A percentile compares a stretch with the other conserved stretches of the same genome.
Conservation (phyloP, 2,329 filamentous ascomycete genomes). For the Trichoderma aggressivum region DNA sequence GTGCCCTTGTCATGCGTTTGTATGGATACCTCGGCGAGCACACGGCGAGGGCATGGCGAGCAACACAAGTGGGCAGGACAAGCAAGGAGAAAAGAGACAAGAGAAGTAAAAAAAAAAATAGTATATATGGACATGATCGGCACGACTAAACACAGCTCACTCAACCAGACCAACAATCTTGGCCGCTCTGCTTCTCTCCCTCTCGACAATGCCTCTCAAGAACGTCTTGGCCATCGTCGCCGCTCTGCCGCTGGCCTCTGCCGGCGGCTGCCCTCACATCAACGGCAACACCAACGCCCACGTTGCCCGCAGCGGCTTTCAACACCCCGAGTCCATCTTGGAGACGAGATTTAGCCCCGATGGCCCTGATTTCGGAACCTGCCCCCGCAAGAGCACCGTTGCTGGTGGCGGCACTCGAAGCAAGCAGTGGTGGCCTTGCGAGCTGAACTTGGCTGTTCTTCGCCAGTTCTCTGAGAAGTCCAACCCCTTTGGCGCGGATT, state of each 20-base stretch:
- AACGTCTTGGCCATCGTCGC: constrained; percentile 17
- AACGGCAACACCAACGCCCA: constrained; percentile 9
- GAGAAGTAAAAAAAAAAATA: not conserved
- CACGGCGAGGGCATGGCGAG: not conserved
- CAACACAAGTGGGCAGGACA: not conserved
- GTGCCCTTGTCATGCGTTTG: not conserved
- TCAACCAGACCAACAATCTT: not conserved
- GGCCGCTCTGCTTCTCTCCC: not conserved
- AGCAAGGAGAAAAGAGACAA: not conserved
- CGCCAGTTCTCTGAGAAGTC: constrained; percentile 63
- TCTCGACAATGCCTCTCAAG: constrained; percentile 17
- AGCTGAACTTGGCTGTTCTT: constrained; percentile 65
- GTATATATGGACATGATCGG: constrained; percentile 13
- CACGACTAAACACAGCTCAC: not conserved
- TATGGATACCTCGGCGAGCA: not conserved
- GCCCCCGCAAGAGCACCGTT: constrained; percentile 32
- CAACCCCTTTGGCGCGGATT: constrained; percentile 62
- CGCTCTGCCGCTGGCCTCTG: constrained; percentile 19
- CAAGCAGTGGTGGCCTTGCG: constrained; percentile 70
- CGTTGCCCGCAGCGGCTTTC: not conserved
- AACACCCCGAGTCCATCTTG: constrained; percentile 14
- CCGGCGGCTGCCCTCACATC: constrained; percentile 14
- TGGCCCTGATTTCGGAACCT: constrained; percentile 17
- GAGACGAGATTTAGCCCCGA: constrained; percentile 16
- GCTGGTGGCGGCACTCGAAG: constrained; percentile 64